phyloP scores from a whole-genome alignment of 2,329 filamentous ascomycete species.

The Celoporthe dispersa region DNA sequence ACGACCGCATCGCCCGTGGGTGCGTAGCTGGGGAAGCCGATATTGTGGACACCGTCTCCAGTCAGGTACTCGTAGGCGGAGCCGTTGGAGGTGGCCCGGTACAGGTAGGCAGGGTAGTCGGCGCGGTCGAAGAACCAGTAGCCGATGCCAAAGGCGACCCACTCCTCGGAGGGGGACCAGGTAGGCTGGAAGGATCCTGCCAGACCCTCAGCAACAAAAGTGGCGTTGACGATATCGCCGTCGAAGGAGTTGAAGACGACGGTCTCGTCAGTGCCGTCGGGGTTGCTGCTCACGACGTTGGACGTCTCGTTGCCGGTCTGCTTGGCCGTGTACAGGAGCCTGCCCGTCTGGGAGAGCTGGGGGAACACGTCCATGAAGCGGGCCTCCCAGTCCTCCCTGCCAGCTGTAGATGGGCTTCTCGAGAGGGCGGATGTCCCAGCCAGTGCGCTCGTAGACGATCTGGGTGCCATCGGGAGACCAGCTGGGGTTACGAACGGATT shows the following conservation, averaged over 20 bases:
- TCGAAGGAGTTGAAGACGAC: slow-evolving; percentile 16
- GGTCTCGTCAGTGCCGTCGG: slow-evolving; percentile 33
- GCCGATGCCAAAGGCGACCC: slow-evolving; percentile 45
- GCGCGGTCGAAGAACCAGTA: slow-evolving; percentile 45
- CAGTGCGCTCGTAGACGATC: slow-evolving; percentile 35
- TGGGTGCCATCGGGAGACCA: slow-evolving; percentile 43
- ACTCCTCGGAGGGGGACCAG: slow-evolving; percentile 43
- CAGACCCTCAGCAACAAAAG: slow-evolving; percentile 37
- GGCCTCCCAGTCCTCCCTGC: slow-evolving; percentile 47
- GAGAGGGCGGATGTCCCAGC: slow-evolving; percentile 39
- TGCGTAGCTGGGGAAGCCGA: slow-evolving; percentile 46
- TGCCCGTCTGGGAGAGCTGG: slow-evolving; percentile 34
- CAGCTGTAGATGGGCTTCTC: slow-evolving; percentile 45
- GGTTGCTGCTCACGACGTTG: slow-evolving; percentile 38
- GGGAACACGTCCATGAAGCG: slow-evolving; percentile 50
- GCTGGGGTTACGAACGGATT: slow-evolving; percentile 29
- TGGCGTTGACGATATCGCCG: slow-evolving; percentile 2
- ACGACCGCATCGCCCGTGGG: slow-evolving; percentile 42
- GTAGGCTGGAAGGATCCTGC: slow-evolving; percentile 46
- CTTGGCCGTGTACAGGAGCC: slow-evolving; percentile 44
- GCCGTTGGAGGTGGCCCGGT: slow-evolving; percentile 26
- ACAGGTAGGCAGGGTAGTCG: slow-evolving; percentile 29
- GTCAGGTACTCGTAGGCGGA: slow-evolving; percentile 39
- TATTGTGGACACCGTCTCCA: slow-evolving; percentile 37
- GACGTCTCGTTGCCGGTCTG: slow-evolving; percentile 45